Base-by-base conservation (phyloP, 192 early-diverging fungal genomes). In the Coemansia aciculifera region DNA sequence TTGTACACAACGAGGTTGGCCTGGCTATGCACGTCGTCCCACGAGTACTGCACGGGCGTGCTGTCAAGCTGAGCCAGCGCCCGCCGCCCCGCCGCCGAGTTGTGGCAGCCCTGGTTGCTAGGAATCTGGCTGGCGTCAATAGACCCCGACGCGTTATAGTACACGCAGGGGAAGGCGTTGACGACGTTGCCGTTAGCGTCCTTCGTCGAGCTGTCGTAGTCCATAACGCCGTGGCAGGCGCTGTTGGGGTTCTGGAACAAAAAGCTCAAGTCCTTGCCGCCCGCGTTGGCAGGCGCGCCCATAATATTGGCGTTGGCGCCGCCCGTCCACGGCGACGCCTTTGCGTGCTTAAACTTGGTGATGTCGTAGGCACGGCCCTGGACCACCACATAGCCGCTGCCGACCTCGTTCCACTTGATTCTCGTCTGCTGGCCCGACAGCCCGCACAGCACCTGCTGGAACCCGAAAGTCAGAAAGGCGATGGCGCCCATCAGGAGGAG, bases 391-490 rank as follows among this genome's bases (percentile, higher is more conserved):
- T 89, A 83, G 42, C 86, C 76, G 29, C 73, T 73, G 38, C 77
- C 82, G 5, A 90, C 79, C 34, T 85, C 84, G 43, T 81, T 77
- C 75, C 73, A 86, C 73, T 84, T 84, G 67, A 78, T 72, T 43
- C 76, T 72, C 29, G 74, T 75, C 60, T 79, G 71, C 57, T 59
- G 59, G 13, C 79, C 80, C 11, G 82, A 81, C 62, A 84, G 85
- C 46, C 69, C 42, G 3, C 78, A 71, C 6, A 97, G 81, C 65
- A 93, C 91, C 23, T 75, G 86, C 86, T 5, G 87, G 91, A 49
- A 94, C 91, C 71, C 95, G 90, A 79, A 96, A 93, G 43, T 98
- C 81, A 52, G 95, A 87, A 71, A 90, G 69, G 17, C 70, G 81
- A 24, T 90, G 91, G 63, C 96, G 71, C 44, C 96, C 66, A 75